Percentiles rank a stretch among this genome's conserved stretches.
Evolutionary conservation across 169 alveolate species (phyloP).

Genomic region (Hammondia hammondi): DNA sequence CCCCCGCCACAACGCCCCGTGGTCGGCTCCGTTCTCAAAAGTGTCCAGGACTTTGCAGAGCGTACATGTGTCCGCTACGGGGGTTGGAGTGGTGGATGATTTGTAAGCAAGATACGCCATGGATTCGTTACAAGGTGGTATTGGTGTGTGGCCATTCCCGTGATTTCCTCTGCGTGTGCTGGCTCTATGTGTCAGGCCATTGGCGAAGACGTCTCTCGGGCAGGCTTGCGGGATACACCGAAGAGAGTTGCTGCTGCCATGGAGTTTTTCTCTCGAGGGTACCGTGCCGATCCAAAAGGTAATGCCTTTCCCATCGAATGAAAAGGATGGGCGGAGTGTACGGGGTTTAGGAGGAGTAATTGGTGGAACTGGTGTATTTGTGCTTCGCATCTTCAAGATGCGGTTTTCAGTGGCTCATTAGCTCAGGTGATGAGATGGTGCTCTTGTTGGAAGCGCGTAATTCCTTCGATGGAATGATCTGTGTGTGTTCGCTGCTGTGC

Average conservation of each 20-base stretch:
- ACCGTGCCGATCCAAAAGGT: neutral
- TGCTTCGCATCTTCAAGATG: neutral
- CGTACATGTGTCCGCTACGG: no score
- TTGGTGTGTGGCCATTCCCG: no score
- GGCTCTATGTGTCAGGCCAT: neutral
- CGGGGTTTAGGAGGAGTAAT: neutral
- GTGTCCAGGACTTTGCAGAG: no score
- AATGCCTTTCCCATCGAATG: neutral
- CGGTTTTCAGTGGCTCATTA: neutral
- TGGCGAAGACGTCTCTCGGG: conserved; percentile 14
- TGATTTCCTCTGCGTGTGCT: no score
- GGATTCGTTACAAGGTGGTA: no score
- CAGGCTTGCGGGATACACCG: conserved; percentile 55
- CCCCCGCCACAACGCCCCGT: no score
- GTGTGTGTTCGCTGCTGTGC: neutral
- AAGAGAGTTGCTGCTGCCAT: conserved; percentile 54
- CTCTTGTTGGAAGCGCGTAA: neutral
- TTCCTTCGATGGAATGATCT: neutral
- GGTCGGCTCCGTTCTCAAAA: no score
- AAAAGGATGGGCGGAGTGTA: neutral
- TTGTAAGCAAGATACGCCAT: no score
- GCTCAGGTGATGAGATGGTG: neutral
- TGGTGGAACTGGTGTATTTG: neutral
- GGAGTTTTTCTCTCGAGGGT: conserved; percentile 47
- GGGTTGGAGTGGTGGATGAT: no score